phyloP scores from a whole-genome alignment of 1,139 yeast genomes.

The Scheffersomyces cryptocercus region DNA sequence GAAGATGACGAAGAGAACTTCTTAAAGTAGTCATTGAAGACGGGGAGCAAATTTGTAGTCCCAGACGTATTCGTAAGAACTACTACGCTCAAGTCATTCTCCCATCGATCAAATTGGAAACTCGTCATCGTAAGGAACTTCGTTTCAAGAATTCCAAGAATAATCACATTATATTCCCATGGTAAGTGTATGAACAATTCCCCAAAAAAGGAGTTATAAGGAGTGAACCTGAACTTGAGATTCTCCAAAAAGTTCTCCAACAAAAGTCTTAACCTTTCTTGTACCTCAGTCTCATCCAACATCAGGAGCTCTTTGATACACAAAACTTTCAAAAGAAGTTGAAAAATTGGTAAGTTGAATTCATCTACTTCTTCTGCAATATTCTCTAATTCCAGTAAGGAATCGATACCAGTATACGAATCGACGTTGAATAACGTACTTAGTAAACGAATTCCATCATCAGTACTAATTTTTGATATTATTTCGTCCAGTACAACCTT shows the following conservation, averaged over 20 bases:
- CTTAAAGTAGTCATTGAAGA: slow-evolving; percentile 39
- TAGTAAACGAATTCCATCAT: slow-evolving; percentile 22
- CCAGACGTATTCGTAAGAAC: slow-evolving; percentile 16
- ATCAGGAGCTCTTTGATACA: slow-evolving; percentile 17
- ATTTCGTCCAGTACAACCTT: slow-evolving; percentile 25
- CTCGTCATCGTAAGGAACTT: slow-evolving; percentile 22
- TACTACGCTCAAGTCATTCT: slow-evolving; percentile 30
- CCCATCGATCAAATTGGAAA: slow-evolving; percentile 25
- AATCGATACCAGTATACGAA: slow-evolving; percentile 7
- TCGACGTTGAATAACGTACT: slow-evolving; percentile 16
- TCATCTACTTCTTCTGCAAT: slow-evolving; percentile 36
- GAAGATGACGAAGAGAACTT: slow-evolving; percentile 35
- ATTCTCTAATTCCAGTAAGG: slow-evolving; percentile 20
- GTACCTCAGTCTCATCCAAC: slow-evolving; percentile 11
- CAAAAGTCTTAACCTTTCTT: slow-evolving; percentile 19
- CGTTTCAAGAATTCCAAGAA: slow-evolving; percentile 32
- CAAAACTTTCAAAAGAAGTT: slow-evolving; percentile 37
- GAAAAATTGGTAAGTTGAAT: slow-evolving; percentile 56
- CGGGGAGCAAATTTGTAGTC: slow-evolving; percentile 23
- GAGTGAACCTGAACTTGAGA: slow-evolving; percentile 41
- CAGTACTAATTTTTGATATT: slow-evolving; percentile 16
- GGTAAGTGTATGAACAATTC: slow-evolving; percentile 37
- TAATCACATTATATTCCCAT: slow-evolving; percentile 29
- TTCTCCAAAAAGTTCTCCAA: slow-evolving; percentile 46
- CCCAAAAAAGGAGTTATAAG: slow-evolving; percentile 40